Percentiles rank a stretch among this genome's conserved stretches.
phyloP scores from a whole-genome alignment of 345 rosid species.

The Arabis alpina region DNA sequence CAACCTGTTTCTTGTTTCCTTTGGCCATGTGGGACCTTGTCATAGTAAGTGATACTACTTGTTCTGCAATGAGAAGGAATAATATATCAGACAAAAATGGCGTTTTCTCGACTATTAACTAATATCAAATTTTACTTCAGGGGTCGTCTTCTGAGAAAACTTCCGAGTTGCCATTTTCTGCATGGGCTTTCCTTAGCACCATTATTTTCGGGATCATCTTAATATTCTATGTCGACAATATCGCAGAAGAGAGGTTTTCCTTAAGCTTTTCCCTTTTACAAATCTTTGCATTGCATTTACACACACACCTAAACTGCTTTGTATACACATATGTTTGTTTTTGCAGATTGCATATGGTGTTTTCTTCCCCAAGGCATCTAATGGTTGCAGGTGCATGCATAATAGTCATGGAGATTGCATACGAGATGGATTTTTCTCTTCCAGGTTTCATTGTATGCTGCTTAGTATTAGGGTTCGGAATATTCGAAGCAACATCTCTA shows the following conservation, averaged over 20 bases:
- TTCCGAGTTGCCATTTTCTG: constrained; percentile 72
- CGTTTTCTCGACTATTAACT: constrained; percentile 15
- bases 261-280: neutral
- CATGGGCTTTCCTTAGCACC: constrained; percentile 87
- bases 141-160: constrained; percentile 66
- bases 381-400: constrained; percentile 89
- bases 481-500: constrained; percentile 79
- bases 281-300: neutral
- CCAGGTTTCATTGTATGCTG: constrained; percentile 81
- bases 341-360: constrained; percentile 93
- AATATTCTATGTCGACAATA: constrained; percentile 83
- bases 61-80: neutral
- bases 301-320: neutral
- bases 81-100: neutral
- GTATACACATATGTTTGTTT: neutral
- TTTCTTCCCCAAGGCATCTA: constrained; percentile 97
- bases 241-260: constrained; percentile 95
- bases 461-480: constrained; percentile 82
- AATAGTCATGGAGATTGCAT: constrained; percentile 73
- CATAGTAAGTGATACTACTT: constrained; percentile 59
- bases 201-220: constrained; percentile 77
- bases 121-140: constrained; percentile 50
- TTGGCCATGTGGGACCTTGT: constrained; percentile 98
- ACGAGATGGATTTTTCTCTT: constrained; percentile 85
- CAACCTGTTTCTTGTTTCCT: constrained; percentile 92